These are phyloP conservation scores for Ampelocalamus luodianensis DNA, from an alignment of 176 grass and related monocot species.

Conservation along the genomic window DNA sequence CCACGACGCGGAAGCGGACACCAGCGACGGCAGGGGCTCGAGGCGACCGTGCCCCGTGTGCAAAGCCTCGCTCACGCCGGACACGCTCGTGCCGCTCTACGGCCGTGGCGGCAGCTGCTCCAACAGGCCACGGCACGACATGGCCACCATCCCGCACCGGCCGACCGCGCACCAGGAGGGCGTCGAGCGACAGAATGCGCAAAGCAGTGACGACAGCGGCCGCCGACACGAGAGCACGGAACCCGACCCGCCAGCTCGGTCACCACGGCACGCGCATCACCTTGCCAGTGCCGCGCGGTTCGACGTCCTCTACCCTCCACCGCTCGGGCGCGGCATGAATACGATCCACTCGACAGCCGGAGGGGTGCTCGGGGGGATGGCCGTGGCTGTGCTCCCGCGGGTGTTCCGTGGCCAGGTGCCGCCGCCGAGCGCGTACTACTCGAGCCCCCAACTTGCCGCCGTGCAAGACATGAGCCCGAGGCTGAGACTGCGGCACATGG, in stretches of 20 bases:
- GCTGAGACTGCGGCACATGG: constrained; percentile 60
- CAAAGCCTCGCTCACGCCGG: constrained; percentile 61
- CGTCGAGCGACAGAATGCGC: constrained; percentile 11
- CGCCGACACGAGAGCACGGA: background rate
- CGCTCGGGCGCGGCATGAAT: constrained; percentile 10
- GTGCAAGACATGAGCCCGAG: constrained; percentile 44
- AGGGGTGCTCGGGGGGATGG: constrained; percentile 60
- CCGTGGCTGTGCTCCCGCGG: constrained; percentile 62
- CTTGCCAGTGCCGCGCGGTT: constrained; percentile 9
- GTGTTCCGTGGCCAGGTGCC: constrained; percentile 44
- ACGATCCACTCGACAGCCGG: constrained; percentile 56
- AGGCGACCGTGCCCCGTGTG: constrained; percentile 76
- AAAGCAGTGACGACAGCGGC: background rate
- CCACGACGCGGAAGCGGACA: constrained; percentile 19
- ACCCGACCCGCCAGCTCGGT: background rate
- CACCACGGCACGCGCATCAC: background rate
- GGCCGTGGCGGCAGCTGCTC: constrained; percentile 62
- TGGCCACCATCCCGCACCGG: constrained; percentile 46
- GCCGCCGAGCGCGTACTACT: constrained; percentile 33
- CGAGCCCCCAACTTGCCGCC: constrained; percentile 32
- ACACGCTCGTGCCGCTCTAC: constrained; percentile 81
- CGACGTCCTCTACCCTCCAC: constrained; percentile 8
- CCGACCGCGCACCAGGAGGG: constrained; percentile 45
- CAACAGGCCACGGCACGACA: constrained; percentile 24
- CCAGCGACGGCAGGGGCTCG: background rate